phyloP scores from a whole-genome alignment of 1,284 basidiomycete genomes.

The Agaricales sp. region DNA sequence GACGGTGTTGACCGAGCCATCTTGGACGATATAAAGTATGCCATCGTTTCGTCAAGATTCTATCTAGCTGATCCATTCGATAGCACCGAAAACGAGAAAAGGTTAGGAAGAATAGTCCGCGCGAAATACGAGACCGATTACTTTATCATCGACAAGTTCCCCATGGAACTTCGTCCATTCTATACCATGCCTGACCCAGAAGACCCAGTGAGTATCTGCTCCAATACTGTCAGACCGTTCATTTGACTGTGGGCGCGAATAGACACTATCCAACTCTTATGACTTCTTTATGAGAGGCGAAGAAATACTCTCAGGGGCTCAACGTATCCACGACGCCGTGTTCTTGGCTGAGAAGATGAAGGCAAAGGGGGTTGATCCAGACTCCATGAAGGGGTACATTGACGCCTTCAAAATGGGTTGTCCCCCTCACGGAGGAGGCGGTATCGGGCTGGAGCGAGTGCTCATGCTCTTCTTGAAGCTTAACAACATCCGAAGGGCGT shows the following conservation, averaged over 20 bases:
- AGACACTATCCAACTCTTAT: conserved; percentile 94
- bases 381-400: conserved; percentile 83
- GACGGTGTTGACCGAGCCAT: conserved; percentile 69
- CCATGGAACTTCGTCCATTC: conserved; percentile 87
- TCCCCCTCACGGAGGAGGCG: conserved; percentile 80
- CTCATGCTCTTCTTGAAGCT: conserved; percentile 93
- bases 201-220: conserved; percentile 54
- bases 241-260: conserved; percentile 7
- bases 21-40: conserved; percentile 83
- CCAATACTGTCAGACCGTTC: conserved; percentile 6
- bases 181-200: conserved; percentile 96
- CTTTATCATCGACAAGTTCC: conserved; percentile 97
- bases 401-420: conserved; percentile 94
- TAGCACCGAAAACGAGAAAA: conserved; percentile 89
- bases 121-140: conserved; percentile 95
- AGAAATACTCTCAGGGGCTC: conserved; percentile 95
- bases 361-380: conserved; percentile 73
- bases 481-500: conserved; percentile 91
- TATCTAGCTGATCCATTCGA: conserved; percentile 3
- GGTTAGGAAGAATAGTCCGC: conserved; percentile 82
- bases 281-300: conserved; percentile 99
- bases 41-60: conserved; percentile 7
- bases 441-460: conserved; percentile 89
- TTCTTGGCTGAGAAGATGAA: conserved; percentile 82
- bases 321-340: conserved; percentile 89